Percentiles rank a stretch among this genome's conserved stretches.
These are phyloP conservation scores for Lachancea fermentati DNA, from an alignment of 805 yeast genomes.

Conservation along the genomic window DNA sequence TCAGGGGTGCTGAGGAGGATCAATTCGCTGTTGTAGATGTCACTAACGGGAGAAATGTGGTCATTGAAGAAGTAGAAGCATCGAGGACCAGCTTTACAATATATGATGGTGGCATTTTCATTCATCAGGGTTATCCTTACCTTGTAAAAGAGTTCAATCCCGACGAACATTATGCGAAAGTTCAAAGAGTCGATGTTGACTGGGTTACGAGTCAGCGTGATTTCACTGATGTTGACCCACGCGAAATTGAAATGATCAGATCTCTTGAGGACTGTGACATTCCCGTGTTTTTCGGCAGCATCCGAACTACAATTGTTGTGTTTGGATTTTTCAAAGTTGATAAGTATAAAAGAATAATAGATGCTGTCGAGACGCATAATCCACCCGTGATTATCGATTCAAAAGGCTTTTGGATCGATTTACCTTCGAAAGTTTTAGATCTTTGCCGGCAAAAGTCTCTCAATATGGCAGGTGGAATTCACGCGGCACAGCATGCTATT, in stretches of 20 bases:
- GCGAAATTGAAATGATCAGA: slow-evolving; percentile 58
- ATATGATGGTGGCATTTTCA: slow-evolving; percentile 87
- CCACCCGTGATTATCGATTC: slow-evolving; percentile 70
- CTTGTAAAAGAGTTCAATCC: slow-evolving; percentile 78
- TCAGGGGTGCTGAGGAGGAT: slow-evolving; percentile 79
- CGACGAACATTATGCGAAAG: slow-evolving; percentile 76
- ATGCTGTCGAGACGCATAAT: slow-evolving; percentile 85
- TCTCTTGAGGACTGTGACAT: slow-evolving; percentile 45
- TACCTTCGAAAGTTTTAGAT: slow-evolving; percentile 61
- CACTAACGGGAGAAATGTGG: slow-evolving; percentile 66
- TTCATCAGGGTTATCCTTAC: slow-evolving; percentile 91
- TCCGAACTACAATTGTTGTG: slow-evolving; percentile 67
- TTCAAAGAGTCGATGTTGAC: slow-evolving; percentile 83
- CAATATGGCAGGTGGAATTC: slow-evolving; percentile 86
- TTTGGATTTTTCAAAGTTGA: slow-evolving; percentile 92
- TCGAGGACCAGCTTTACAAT: slow-evolving; percentile 84
- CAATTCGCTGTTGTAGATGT: slow-evolving; percentile 85
- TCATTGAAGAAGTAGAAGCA: slow-evolving; percentile 86
- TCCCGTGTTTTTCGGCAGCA: slow-evolving; percentile 72
- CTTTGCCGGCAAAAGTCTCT: slow-evolving; percentile 51
- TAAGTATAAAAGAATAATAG: slow-evolving; percentile 70
- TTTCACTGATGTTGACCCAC: slow-evolving; percentile 88
- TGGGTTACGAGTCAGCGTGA: slow-evolving; percentile 93
- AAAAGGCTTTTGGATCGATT: slow-evolving; percentile 89
- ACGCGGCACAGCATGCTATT: slow-evolving; percentile 90